phyloP scores from a whole-genome alignment of 129 eudicot genomes.

The Lonicera japonica region DNA sequence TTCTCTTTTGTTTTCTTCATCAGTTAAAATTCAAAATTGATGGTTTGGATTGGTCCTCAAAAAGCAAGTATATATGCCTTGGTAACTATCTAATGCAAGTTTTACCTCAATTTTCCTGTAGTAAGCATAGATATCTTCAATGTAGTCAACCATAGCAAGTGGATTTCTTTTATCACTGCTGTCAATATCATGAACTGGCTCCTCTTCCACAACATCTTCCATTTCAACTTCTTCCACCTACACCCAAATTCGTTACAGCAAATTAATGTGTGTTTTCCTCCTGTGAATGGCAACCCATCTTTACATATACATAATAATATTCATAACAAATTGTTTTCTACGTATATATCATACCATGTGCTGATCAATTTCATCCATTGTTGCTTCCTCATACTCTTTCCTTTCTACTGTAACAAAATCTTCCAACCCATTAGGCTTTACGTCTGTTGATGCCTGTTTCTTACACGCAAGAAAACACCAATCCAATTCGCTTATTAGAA shows the following conservation, averaged over 20 bases:
- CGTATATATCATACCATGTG: constrained; percentile 35
- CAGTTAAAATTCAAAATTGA: no score
- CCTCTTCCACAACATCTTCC: constrained; percentile 69
- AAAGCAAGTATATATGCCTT: no score
- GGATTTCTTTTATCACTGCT: constrained; percentile 42
- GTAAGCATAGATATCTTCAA: constrained; percentile 49
- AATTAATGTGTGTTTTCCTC: no score
- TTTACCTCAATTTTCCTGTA: constrained; percentile 57
- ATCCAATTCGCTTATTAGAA: constrained; percentile 13
- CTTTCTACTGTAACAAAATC: constrained; percentile 18
- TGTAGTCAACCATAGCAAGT: constrained; percentile 58
- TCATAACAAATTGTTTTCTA: no score
- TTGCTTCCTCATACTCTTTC: constrained; percentile 79
- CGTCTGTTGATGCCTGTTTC: constrained; percentile 11
- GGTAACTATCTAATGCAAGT: no score
- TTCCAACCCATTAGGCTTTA: constrained; percentile 41
- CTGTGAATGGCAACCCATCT: no score
- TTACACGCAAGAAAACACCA: constrained; percentile 45
- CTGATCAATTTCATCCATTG: constrained; percentile 66
- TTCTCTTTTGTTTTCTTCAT: no score
- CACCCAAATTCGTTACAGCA: background rate
- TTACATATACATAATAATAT: no score
- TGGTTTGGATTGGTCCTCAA: no score
- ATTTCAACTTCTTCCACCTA: constrained; percentile 61
- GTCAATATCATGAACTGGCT: constrained; percentile 49